A percentile compares a stretch with the other conserved stretches of the same genome.
Evolutionary conservation across 1,284 basidiomycete species (phyloP).

Genomic region (Cutaneotrichosporon curvatum): DNA sequence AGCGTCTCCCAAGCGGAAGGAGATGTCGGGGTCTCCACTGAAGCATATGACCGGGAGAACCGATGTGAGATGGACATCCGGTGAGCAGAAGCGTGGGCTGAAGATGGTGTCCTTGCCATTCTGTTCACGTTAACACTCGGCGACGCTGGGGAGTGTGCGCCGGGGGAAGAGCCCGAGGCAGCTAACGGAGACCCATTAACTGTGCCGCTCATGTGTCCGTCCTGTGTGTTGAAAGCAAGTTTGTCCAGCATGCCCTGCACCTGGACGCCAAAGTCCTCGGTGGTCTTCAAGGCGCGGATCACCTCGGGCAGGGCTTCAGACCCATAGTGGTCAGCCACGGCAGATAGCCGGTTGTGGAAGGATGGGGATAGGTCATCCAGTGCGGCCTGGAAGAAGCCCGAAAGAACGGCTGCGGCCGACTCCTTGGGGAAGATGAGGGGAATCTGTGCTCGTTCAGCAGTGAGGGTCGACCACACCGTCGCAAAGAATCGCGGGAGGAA

Average conservation of each 20-base stretch:
- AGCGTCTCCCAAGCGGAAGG: conserved; percentile 66
- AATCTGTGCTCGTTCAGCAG: conserved; percentile 64
- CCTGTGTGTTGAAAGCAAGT: conserved; percentile 34
- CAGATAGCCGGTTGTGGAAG: conserved; percentile 64
- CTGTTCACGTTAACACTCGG: conserved; percentile 1
- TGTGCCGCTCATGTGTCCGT: conserved; percentile 23
- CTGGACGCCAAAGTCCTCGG: conserved; percentile 68
- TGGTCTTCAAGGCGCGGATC: conserved; percentile 61
- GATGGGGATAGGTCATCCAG: conserved; percentile 70
- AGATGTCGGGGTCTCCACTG: conserved; percentile 7
- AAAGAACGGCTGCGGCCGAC: conserved; percentile 59
- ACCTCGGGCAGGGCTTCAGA: conserved; percentile 60
- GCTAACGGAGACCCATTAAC: neutral
- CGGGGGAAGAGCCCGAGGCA: conserved; percentile 4
- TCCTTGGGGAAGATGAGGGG: conserved; percentile 63
- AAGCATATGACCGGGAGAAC: conserved; percentile 27
- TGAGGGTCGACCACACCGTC: conserved; percentile 56
- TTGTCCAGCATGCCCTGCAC: conserved; percentile 71
- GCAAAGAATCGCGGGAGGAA: conserved; percentile 63
- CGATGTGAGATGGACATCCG: conserved; percentile 26
- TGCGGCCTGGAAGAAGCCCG: conserved; percentile 70
- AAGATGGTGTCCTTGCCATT: neutral
- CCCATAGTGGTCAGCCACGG: conserved; percentile 59
- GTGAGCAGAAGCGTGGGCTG: conserved; percentile 4
- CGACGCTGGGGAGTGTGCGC: conserved; percentile 9